phyloP scores from a whole-genome alignment of 163 green algal species.

The Trebouxia gelatinosa region DNA sequence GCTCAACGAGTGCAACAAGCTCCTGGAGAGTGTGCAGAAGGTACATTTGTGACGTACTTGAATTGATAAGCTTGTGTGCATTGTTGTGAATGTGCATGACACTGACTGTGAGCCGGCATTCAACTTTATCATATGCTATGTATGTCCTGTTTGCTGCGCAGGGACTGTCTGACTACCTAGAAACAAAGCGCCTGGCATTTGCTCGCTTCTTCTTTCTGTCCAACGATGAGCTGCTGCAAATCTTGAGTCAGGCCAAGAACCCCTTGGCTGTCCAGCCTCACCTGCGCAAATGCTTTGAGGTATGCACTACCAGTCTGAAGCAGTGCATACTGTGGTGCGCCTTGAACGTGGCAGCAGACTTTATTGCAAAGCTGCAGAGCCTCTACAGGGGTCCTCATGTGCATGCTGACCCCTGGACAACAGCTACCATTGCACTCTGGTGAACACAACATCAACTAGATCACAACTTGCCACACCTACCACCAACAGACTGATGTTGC shows the following conservation, averaged over 20 bases:
- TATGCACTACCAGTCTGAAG: conserved; percentile 69
- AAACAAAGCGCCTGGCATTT: conserved; percentile 85
- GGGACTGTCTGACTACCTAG: conserved; percentile 77
- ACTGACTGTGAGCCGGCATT: too few species aligned
- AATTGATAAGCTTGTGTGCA: too few species aligned
- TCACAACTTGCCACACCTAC: too few species aligned
- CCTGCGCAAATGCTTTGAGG: conserved; percentile 85
- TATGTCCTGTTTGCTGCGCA: too few species aligned
- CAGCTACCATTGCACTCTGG: too few species aligned
- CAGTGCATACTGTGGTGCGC: conserved; percentile 73
- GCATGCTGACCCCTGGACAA: background rate
- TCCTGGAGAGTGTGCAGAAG: conserved; percentile 86
- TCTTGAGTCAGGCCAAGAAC: conserved; percentile 56
- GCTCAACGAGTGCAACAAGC: conserved; percentile 79
- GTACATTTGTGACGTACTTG: too few species aligned
- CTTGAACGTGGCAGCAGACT: conserved; percentile 47
- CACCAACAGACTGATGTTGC: too few species aligned
- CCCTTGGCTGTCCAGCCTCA: conserved; percentile 76
- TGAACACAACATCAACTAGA: too few species aligned
- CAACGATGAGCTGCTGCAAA: conserved; percentile 83
- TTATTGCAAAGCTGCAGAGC: background rate
- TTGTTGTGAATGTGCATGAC: too few species aligned
- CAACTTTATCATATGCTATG: too few species aligned
- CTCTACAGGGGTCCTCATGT: background rate
- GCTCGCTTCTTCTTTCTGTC: conserved; percentile 84